Base-by-base conservation (phyloP, 441 rosid genomes). In the Erodium trifolium region DNA sequence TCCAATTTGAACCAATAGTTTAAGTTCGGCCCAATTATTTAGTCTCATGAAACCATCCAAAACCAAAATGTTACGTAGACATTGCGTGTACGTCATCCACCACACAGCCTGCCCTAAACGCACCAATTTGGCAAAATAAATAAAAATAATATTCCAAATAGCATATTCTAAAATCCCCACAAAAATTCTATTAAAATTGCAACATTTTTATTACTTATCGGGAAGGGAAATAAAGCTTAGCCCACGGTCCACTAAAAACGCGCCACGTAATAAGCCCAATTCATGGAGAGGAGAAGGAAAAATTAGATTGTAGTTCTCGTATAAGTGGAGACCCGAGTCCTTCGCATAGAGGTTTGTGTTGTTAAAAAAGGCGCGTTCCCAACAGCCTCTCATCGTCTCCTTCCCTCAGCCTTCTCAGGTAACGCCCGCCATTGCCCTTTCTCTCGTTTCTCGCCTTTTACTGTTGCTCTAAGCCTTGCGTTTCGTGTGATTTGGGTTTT, bases 321-420 rank as follows among this genome's bases (percentile, higher is more conserved):
- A 57, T 57, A 57, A 57, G 63, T 18, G 63, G 63, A 17, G 27
- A 57, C 27, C 11, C 63, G 63, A 57, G 63, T 57, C 63, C 8
- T 57, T 57, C 63, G 63, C 23, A 57, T 34, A 34, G 63, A 57
- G 63, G 27, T 18, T 57, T 14, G 63, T 17, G 23, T 57, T 17
- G 63, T 57, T 57, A 11, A 57, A 57, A 57, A 57, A 57, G 63
- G 23, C 63, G 23, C 23, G 23, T 7, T 11, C 63, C 27, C 4
- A 17, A 16, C 27, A 23, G 19, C 60, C 60, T 57, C 63, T 57
- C 63, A 1, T 57, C 63, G 29, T 57, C 63, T 57, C 27, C 23
- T 57, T 57, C 63, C 23, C 23, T 7, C 27, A 16, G 11, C 63
- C 7, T 57, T 17, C 63, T 18, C 63, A 57, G 63, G 63, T 57